Evolutionary conservation across 257 asterid genomes (phyloP), one percentile per base, ranked within the genome.

Genomic region (Coffea canephora): DNA sequence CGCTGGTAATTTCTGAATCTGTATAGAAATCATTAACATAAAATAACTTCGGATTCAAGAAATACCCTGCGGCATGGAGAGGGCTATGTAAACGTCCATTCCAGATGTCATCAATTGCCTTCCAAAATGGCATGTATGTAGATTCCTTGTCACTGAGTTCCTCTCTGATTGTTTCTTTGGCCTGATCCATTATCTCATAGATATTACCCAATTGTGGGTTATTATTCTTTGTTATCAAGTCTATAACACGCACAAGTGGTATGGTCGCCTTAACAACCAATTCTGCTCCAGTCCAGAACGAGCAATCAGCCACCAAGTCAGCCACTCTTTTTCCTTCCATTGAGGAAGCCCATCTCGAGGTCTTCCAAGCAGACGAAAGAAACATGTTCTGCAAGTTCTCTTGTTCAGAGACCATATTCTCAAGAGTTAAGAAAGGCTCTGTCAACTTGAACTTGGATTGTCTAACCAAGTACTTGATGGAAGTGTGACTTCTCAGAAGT

Each of bases 41-140:
- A 62, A 87, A 89, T 15, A 89, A 62, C 19, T 9, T 75, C 15
- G 93, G 96, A 80, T 91, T 91, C 65, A 91, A 52, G 73, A 80
- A 88, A 80, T 86, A 89, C 11, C 92, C 96, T 0, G 89, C 84
- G 2, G 92, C 71, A 48, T 91, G 97, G n/a, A 92, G 87, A 75
- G 90, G 91, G 86, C 86, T 86, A 50, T 92, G 81, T n/a, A 92
- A 89, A 65, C 77, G 19, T 69, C 70, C 84, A 0, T 85, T 52
- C 96, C 96, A 91, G 48, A 88, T 90, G 15, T 80, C 88, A 31
- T 91, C 94, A 50, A 92, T 78, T 5, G 21, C 86, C 65, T 84
- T 76, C 94, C 97, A 91, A 71, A 88, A 83, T 10, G 77, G 89
- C 18, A 16, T 14, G 82, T 87, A 87, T 46, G 69, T 74, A 4